Percentiles rank a stretch among this genome's conserved stretches.
These are phyloP conservation scores for Nigrospora sphaerica DNA, from an alignment of 2,329 filamentous ascomycete species.

Conservation along the genomic window DNA sequence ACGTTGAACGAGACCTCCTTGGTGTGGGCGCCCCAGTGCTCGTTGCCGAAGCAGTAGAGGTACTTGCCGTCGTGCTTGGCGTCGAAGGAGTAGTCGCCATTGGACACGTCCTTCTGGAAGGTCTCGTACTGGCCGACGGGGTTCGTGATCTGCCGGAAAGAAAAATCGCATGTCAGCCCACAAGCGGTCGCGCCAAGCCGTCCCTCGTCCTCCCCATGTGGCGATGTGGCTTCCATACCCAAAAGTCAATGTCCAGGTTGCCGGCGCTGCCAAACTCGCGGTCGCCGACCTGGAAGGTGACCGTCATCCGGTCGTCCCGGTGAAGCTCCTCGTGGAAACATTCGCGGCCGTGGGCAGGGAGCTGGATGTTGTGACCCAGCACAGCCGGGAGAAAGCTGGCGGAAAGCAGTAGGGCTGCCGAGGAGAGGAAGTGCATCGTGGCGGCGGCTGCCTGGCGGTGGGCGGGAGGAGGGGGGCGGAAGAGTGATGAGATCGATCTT, in stretches of 20 bases:
- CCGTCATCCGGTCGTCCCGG: slow-evolving; percentile 94
- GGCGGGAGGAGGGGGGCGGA: not conserved
- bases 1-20: slow-evolving; percentile 99
- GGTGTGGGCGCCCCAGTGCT: slow-evolving; percentile 90
- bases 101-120: slow-evolving; percentile 74
- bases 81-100: slow-evolving; percentile 88
- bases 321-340: slow-evolving; percentile 95
- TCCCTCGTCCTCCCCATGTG: slow-evolving; percentile 1
- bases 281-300: slow-evolving; percentile 97
- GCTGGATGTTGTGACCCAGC: slow-evolving; percentile 88
- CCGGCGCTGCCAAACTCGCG: slow-evolving; percentile 90
- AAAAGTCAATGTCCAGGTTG: slow-evolving; percentile 96
- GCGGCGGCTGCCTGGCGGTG: not conserved
- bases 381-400: slow-evolving; percentile 41
- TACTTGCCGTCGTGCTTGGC: slow-evolving; percentile 82
- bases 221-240: slow-evolving; percentile 54
- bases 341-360: slow-evolving; percentile 87
- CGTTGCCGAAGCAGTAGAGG: slow-evolving; percentile 98
- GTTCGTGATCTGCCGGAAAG: slow-evolving; percentile 60
- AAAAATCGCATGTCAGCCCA: slow-evolving; percentile 8
- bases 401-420: slow-evolving; percentile 42
- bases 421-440: slow-evolving; percentile 35
- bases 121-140: slow-evolving; percentile 69
- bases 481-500: not conserved
- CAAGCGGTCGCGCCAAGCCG: not conserved